Base-by-base conservation (phyloP, 148 eudicot species). In the Simmondsia chinensis region DNA sequence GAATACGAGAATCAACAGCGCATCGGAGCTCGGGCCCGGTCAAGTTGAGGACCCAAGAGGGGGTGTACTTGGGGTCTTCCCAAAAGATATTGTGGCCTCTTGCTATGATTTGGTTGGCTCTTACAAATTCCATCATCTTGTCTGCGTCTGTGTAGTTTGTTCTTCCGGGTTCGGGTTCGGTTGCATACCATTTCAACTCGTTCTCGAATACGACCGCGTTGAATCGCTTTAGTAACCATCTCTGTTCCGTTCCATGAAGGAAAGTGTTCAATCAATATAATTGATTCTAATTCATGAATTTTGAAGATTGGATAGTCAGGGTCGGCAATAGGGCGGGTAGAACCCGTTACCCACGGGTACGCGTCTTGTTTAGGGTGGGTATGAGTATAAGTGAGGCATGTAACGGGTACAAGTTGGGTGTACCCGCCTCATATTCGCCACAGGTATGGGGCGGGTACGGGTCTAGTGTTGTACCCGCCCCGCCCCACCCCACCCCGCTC, bases 11-110 rank as follows among this genome's bases (percentile, higher is more conserved):
- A 16, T 33, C 43, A 1, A 86, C 89, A 0, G 94, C 94, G 11
- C 33, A 21, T 39, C 61, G 38, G 20, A 93, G 77, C 10, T 54
- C 79, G 0, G 57, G 0, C 6, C 73, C 71, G 3, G 69, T 77
- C 3, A 82, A 75, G 41, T 75, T 74, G 3, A 6, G 60, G 1
- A 86, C 76, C 99, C 99, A 86, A 40, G 50, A 9, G 3, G 96
- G 99, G 1, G 46, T 71, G 57, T 60, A 74, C 30, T 57, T 61
- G 0, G 81, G 87, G 23, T 70, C 54, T 56, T 93, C 99, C 99
- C 99, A 93, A 61, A 93, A 93, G 15, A 93, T 86, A 61, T 82
- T 82, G 70, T 93, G 96, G 25, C 96, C 99, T 59, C 96, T 60
- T 2, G 65, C 61, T 2, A 34, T 39, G 4, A 83, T 76, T 48